Evolutionary conservation across 768 basidiomycete genomes (phyloP), one percentile per base, ranked within the genome.

Genomic region (Rhodosporidiobolus sp.): DNA sequence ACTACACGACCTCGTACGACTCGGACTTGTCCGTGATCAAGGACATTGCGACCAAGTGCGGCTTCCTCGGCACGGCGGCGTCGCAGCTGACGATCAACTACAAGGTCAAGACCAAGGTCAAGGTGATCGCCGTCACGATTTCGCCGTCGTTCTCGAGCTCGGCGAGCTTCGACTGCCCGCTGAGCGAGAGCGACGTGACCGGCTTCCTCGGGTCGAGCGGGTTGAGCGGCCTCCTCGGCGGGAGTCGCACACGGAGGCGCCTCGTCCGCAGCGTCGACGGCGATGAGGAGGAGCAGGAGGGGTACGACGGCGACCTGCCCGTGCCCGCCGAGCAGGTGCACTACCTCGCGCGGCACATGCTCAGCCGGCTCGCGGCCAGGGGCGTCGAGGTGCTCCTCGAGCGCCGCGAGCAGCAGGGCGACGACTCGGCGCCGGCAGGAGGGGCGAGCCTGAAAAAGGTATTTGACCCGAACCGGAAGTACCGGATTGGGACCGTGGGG

Each of bases 21-120:
- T 62, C 71, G 19, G 61, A 75, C 70, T 54, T 70, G 50, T 56
- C 61, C 14, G 75, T 79, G 30, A 45, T 78, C 32, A 62, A 46
- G 19, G 77, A 78, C 67, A 77, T 79, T 24, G 74, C 72, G 45
- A 66, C 34, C 17, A 75, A 75, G 58, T 79, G 78, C 46, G 77
- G 78, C n/a, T 77, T 79, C 71, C 54, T 73, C 19, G 75, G 77
- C 19, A 17, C 59, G 32, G 1, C 43, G 2, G 19, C 46, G 56
- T 9, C 35, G 35, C 69, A 77, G 35, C 63, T 77, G 34, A 69
- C 61, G 43, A 65, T 75, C 64, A 67, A 73, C 67, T 75, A 72
- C 61, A 75, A 71, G 35, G 71, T 79, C 67, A 65, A 74, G 46
- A 68, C 75, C 11, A 60, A 64, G 30, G 60, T 79, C 63, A 77